Evolutionary conservation across 805 yeast genomes (phyloP).

Genomic region (Saccharomyces cerevisiae): DNA sequence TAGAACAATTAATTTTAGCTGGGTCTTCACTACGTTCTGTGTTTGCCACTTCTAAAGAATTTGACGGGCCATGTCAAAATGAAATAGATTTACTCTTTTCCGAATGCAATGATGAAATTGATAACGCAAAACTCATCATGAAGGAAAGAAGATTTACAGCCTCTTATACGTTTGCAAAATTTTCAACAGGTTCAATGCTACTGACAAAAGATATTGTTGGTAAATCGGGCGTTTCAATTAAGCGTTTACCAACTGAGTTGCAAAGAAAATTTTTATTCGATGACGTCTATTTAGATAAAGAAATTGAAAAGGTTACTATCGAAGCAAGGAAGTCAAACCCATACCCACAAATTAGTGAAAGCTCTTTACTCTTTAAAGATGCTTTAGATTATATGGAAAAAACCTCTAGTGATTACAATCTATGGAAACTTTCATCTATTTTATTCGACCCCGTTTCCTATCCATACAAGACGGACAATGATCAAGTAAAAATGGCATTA

Average conservation of each 20-base stretch:
- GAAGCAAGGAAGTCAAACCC: slow-evolving; percentile 23
- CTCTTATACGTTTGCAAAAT: slow-evolving; percentile 16
- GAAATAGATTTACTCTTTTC: slow-evolving; percentile 29
- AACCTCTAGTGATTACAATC: slow-evolving; percentile 20
- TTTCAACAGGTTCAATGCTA: slow-evolving; percentile 15
- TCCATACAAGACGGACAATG: slow-evolving; percentile 16
- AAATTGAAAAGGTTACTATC: slow-evolving; percentile 19
- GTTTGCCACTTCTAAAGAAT: slow-evolving; percentile 23
- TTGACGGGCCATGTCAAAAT: slow-evolving; percentile 2
- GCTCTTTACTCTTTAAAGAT: slow-evolving; percentile 29
- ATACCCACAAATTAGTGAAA: slow-evolving; percentile 34
- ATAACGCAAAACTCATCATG: slow-evolving; percentile 20
- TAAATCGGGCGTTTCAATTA: slow-evolving; percentile 7
- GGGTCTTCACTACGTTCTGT: slow-evolving; percentile 24
- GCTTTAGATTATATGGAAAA: slow-evolving; percentile 10
- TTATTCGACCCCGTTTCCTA: slow-evolving; percentile 44
- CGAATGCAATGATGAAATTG: slow-evolving; percentile 33
- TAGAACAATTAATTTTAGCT: slow-evolving; percentile 50
- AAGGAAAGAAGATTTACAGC: slow-evolving; percentile 25
- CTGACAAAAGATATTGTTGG: slow-evolving; percentile 7
- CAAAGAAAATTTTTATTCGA: neutral
- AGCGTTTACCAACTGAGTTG: neutral
- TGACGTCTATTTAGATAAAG: slow-evolving; percentile 7
- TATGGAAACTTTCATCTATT: slow-evolving; percentile 54
- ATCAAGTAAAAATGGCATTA: slow-evolving; percentile 18